Conservation (phyloP, 257 asterid genomes). For the Perilla frutescens region DNA sequence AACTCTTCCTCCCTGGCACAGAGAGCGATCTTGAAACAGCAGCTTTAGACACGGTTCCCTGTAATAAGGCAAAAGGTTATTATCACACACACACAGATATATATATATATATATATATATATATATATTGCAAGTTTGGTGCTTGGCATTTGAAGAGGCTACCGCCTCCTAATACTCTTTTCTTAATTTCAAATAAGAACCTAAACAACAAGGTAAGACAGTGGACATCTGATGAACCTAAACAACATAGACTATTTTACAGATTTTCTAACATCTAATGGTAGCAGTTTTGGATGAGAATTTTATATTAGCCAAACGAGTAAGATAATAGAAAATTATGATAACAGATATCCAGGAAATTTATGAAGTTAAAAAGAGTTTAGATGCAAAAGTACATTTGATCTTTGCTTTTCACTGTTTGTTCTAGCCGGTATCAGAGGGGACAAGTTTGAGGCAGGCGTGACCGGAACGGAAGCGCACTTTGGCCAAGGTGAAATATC, state of each 20-base stretch:
- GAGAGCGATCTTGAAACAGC: conserved; percentile 87
- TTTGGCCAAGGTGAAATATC: conserved; percentile 57
- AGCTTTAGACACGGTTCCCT: conserved; percentile 53
- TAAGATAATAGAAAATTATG: conserved; percentile 6
- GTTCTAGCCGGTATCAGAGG: conserved; percentile 63
- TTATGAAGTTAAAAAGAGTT: neutral
- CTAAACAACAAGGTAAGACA: too few relatives aligned
- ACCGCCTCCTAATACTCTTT: neutral
- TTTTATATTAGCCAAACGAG: conserved; percentile 11
- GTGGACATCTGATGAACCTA: neutral
- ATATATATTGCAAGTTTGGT: neutral
- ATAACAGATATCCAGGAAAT: neutral
- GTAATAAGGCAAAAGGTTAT: conserved; percentile 33
- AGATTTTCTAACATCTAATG: conserved; percentile 15
- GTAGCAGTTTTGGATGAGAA: conserved; percentile 18
- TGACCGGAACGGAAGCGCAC: conserved; percentile 83
- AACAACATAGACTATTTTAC: neutral
- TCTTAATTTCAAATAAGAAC: neutral
- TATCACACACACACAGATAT: neutral
- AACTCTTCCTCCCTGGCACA: conserved; percentile 64
- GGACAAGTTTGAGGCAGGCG: conserved; percentile 62
- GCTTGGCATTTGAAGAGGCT: neutral
- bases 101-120: neutral
- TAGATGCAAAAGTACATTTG: conserved; percentile 54
- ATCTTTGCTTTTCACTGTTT: conserved; percentile 54